Percentiles rank a stretch among this genome's conserved stretches.
phyloP scores from a whole-genome alignment of 352 stramenopile genomes.

The Peronospora tabacina region DNA sequence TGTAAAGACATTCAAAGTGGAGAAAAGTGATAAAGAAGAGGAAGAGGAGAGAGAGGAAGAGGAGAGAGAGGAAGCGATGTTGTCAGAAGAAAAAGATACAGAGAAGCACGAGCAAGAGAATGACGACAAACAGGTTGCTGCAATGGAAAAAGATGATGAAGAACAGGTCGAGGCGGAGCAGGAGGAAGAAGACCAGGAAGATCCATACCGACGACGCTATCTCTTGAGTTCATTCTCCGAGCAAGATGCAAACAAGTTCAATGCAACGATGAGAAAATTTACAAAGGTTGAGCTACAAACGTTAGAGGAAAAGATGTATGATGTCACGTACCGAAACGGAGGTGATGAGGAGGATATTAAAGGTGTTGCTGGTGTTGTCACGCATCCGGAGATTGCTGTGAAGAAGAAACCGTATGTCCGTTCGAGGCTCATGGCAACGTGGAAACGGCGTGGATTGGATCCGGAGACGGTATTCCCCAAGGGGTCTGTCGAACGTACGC shows the following conservation, averaged over 20 bases:
- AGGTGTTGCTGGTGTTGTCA: slow-evolving; percentile 15
- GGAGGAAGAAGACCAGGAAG: slow-evolving; percentile 27
- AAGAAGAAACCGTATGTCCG: slow-evolving; percentile 38
- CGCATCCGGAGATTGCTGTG: slow-evolving; percentile 15
- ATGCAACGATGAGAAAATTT: slow-evolving; percentile 36
- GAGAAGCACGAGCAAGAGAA: slow-evolving; percentile 25
- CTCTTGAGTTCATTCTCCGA: slow-evolving; percentile 44
- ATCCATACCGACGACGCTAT: slow-evolving; percentile 60
- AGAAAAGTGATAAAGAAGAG: slow-evolving; percentile 25
- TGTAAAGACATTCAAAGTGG: slow-evolving; percentile 52
- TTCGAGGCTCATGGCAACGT: slow-evolving; percentile 39
- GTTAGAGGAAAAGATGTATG: slow-evolving; percentile 28
- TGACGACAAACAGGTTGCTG: slow-evolving; percentile 16
- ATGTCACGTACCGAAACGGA: slow-evolving; percentile 37
- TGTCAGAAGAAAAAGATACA: slow-evolving; percentile 31
- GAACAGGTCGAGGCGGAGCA: slow-evolving; percentile 18
- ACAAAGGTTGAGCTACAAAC: slow-evolving; percentile 18
- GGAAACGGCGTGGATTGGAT: slow-evolving; percentile 37
- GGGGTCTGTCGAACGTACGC: slow-evolving; percentile 39
- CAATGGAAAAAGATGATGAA: slow-evolving; percentile 25
- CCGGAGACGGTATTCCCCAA: slow-evolving; percentile 24
- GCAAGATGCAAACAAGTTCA: slow-evolving; percentile 36
- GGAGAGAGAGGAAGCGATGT: slow-evolving; percentile 37
- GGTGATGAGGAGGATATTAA: background rate
- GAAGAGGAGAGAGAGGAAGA: slow-evolving; percentile 36